Base-by-base conservation (phyloP, 805 yeast species). In the Cyberlindnera misumaiensis region DNA sequence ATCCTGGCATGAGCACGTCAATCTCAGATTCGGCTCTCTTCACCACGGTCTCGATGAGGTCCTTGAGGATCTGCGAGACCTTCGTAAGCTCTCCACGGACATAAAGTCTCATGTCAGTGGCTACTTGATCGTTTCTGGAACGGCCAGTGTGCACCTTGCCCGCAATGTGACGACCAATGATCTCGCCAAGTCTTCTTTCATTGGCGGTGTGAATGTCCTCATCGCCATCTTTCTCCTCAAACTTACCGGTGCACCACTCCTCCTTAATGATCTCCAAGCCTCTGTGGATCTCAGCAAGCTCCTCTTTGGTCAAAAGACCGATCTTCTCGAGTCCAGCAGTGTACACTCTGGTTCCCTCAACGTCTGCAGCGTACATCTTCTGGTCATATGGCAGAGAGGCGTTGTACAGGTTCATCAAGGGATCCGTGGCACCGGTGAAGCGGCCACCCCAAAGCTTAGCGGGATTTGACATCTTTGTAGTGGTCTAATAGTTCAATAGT, bases 61-160 rank as follows among this genome's bases (percentile, higher is more conserved):
- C 64, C 42, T 71, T 73, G 49, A 83, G 67, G 41, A 75, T 66
- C 13, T 67, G 67, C 3, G 75, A 66, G 37, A 86, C 59, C 53
- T 81, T 70, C 14, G 54, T 58, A 46, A 93, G 67, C 47, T 78
- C 75, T 52, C 81, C 89, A 55, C 96, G 81, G 40, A 93, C 96
- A 51, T 76, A 90, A 20, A 93, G 77, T 63, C 99, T 76, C 95
- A 93, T 86, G 59, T 93, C 98, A n/a, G 97, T 90, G 33, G 96
- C 98, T 36, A 89, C 97, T 68, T 93, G 99, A 62, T 93, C 99
- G 57, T 93, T 93, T 73, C 99, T 80, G 34, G 96, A 85, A 59
- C 99, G 79, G 45, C 99, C 99, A n/a, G 99, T 93, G 62, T 93
- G 99, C 24, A 93, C 97, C 56, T 93, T 93, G 30, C 99, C 99